Base-by-base conservation (phyloP, 805 yeast genomes). In the Metschnikowia gelsemii region DNA sequence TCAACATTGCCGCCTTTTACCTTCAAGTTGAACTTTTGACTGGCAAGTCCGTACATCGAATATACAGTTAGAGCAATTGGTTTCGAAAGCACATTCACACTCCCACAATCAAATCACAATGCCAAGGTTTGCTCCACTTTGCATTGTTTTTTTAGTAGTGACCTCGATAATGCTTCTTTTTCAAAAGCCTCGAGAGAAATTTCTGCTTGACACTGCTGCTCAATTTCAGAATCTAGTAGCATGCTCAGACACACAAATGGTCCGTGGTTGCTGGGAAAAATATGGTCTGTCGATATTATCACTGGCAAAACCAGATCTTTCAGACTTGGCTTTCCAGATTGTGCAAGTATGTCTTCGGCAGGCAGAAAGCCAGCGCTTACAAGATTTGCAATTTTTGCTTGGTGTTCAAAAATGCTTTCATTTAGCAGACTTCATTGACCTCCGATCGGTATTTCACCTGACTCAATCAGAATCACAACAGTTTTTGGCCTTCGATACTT, bases 361-460 rank as follows among this genome's bases (percentile, higher is more conserved):
- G n/a, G 38, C 41, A n/a, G 41, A 37, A 16, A 23, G 29, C 9
- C 38, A 14, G 16, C 27, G 20, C 8, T 20, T 31, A 23, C 44
- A 34, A 6, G 51, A 47, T 16, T 22, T 44, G 17, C 37, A 33
- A 14, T 22, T 45, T 11, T 22, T 47, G 13, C 40, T 47, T 28
- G 21, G 32, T n/a, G 42, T 44, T 5, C 53, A 47, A 22, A 32
- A 32, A 12, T 49, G 53, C 25, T 42, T 47, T 21, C 33, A 46
- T 35, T 19, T 40, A 19, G 46, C 49, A 1, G 44, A 43, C 9
- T 13, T 29, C 16, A 29, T 34, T 4, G 35, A 40, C n/a, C 33
- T 16, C 19, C 26, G 26, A 19, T 18, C 38, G 4, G 9, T 18
- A 12, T 39, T 14, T 22, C 24, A 17, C 11, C 3, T 27, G 1